Evolutionary conservation across 164 flowering plant species (phyloP).

Genomic region (Tetrastigma voinierianum): DNA sequence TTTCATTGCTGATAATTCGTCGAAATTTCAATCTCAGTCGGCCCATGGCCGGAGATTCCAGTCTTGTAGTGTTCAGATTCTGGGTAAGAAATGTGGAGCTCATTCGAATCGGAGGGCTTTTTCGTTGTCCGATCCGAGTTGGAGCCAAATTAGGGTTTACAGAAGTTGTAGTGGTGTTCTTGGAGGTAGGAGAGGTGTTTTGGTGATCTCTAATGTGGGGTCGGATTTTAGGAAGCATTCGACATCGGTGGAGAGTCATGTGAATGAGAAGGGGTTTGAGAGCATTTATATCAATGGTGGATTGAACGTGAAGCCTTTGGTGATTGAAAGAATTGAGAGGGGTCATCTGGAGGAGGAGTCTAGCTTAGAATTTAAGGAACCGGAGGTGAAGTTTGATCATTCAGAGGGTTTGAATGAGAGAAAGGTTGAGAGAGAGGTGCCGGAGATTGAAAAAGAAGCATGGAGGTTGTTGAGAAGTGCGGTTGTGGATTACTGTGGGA

Average conservation of each 20-base stretch:
- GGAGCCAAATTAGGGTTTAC: conserved; percentile 40
- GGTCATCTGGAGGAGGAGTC: conserved; percentile 24
- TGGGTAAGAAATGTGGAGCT: conserved; percentile 18
- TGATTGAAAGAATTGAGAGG: conserved; percentile 34
- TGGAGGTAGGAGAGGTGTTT: conserved; percentile 25
- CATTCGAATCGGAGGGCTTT: conserved; percentile 32
- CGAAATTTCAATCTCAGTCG: conserved; percentile 30
- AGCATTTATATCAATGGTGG: conserved; percentile 65
- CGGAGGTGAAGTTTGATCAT: conserved; percentile 26
- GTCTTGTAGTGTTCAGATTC: conserved; percentile 7
- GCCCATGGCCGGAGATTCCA: conserved; percentile 11
- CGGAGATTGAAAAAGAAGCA: conserved; percentile 74
- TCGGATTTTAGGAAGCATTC: conserved; percentile 63
- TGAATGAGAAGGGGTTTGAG: conserved; percentile 57
- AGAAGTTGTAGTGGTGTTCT: conserved; percentile 10
- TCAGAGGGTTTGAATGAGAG: conserved; percentile 31
- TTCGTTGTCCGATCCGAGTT: conserved; percentile 33
- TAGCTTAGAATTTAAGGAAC: conserved; percentile 19
- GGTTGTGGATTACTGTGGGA: conserved; percentile 75
- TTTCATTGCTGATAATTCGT: conserved; percentile 22
- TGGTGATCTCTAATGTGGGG: conserved; percentile 43
- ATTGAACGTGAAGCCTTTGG: conserved; percentile 62
- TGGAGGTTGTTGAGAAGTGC: conserved; percentile 73
- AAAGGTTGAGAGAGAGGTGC: conserved; percentile 38
- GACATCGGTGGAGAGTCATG: conserved; percentile 54